Percentiles rank a stretch among this genome's conserved stretches.
These are phyloP conservation scores for Malus sieversii DNA, from an alignment of 306 rosid species.

Conservation along the genomic window DNA sequence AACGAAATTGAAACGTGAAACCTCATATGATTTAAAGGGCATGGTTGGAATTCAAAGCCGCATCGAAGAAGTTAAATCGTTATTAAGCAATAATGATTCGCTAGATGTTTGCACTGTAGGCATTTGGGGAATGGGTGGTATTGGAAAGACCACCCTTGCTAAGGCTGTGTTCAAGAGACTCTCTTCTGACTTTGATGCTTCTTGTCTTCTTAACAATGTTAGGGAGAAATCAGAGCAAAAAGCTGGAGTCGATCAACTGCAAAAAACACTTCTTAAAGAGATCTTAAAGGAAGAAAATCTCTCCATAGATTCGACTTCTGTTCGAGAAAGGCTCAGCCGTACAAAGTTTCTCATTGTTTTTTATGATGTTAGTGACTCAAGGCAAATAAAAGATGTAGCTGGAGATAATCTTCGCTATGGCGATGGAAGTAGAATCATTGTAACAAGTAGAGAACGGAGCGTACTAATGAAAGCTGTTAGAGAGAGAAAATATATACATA, in stretches of 20 bases:
- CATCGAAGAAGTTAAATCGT: background rate
- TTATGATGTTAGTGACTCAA: background rate
- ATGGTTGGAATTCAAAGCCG: constrained; percentile 3
- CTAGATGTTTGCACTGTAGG: background rate
- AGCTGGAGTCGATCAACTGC: background rate
- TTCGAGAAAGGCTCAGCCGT: background rate
- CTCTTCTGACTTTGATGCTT: background rate
- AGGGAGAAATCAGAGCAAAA: background rate
- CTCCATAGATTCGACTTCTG: background rate
- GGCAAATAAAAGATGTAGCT: background rate
- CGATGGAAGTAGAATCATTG: background rate
- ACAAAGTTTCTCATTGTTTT: background rate
- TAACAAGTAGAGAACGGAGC: background rate
- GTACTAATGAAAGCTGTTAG: background rate
- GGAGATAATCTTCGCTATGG: background rate
- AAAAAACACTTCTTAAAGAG: background rate
- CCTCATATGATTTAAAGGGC: background rate
- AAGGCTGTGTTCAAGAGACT: background rate
- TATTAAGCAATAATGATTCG: background rate
- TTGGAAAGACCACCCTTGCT: background rate
- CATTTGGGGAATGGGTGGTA: constrained; percentile 22
- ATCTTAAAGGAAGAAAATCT: background rate
- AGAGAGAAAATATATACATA: background rate
- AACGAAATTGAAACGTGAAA: background rate
- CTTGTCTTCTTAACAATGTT: background rate